These are phyloP conservation scores for Albizia julibrissin DNA, from an alignment of 306 rosid genomes.

Conservation along the genomic window DNA sequence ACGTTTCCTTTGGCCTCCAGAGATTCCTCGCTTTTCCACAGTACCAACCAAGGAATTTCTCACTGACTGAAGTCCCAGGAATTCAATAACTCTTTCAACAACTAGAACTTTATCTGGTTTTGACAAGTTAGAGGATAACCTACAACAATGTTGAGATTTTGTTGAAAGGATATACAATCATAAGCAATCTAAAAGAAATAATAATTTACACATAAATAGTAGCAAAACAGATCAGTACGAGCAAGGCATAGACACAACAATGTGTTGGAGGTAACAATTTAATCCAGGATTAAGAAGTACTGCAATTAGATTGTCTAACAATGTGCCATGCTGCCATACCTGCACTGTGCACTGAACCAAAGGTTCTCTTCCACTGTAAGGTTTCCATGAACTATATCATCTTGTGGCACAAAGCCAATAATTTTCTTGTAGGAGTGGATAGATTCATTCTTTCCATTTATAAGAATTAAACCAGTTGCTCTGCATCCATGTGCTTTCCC, in stretches of 20 bases:
- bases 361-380: conserved; percentile 97
- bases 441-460: conserved; percentile 79
- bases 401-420: conserved; percentile 98
- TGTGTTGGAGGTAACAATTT: neutral
- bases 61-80: conserved; percentile 91
- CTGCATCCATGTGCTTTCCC: conserved; percentile 89
- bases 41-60: conserved; percentile 89
- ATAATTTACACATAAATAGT: conserved; percentile 2
- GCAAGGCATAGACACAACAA: conserved; percentile 1
- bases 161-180: conserved; percentile 10
- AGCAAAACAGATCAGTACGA: neutral
- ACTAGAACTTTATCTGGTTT: conserved; percentile 81
- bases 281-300: neutral
- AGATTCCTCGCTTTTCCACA: conserved; percentile 91
- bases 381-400: conserved; percentile 96
- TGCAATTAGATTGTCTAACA: conserved; percentile 32
- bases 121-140: conserved; percentile 69
- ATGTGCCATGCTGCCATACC: conserved; percentile 63
- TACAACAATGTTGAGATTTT: conserved; percentile 35
- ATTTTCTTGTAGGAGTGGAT: conserved; percentile 85
- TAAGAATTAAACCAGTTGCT: conserved; percentile 70
- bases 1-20: conserved; percentile 97
- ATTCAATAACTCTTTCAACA: conserved; percentile 88
- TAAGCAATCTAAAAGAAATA: conserved; percentile 27
- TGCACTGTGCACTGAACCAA: conserved; percentile 97